Conservation (phyloP, 2,329 filamentous ascomycete species). For the Beauveria pseudobassiana region DNA sequence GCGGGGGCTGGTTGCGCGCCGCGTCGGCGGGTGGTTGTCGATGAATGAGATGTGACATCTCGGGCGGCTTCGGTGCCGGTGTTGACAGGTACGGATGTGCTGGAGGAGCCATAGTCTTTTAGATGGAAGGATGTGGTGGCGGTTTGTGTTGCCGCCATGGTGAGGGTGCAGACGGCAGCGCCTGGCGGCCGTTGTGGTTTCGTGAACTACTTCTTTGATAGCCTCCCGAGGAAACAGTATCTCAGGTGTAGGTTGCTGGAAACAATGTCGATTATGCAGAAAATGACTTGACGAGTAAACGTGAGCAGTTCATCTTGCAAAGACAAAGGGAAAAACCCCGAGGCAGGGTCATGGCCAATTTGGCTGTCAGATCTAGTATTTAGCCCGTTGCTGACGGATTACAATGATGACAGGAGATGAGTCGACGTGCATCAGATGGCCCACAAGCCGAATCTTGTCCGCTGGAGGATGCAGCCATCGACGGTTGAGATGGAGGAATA, state of each 20-base stretch:
- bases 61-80: background rate
- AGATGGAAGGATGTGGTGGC: background rate
- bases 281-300: too few species aligned
- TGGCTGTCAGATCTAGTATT: background rate
- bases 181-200: background rate
- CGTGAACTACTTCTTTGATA: too few species aligned
- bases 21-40: background rate
- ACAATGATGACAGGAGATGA: background rate
- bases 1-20: background rate
- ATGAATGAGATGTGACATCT: background rate
- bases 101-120: background rate
- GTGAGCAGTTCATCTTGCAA: too few species aligned
- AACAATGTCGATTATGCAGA: too few species aligned
- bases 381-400: background rate
- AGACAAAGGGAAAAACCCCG: background rate
- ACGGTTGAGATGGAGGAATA: background rate
- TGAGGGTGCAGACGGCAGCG: background rate
- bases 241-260: too few species aligned
- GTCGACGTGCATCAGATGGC: background rate
- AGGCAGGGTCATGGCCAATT: background rate
- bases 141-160: background rate
- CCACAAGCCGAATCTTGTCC: constrained; percentile 3
- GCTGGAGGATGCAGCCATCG: background rate
- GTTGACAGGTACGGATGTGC: background rate
- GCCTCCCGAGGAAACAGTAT: too few species aligned